Percentiles rank a stretch among this genome's conserved stretches.
These are phyloP conservation scores for Coniochaeta hoffmannii DNA, from an alignment of 2,329 filamentous ascomycete genomes.

Conservation along the genomic window DNA sequence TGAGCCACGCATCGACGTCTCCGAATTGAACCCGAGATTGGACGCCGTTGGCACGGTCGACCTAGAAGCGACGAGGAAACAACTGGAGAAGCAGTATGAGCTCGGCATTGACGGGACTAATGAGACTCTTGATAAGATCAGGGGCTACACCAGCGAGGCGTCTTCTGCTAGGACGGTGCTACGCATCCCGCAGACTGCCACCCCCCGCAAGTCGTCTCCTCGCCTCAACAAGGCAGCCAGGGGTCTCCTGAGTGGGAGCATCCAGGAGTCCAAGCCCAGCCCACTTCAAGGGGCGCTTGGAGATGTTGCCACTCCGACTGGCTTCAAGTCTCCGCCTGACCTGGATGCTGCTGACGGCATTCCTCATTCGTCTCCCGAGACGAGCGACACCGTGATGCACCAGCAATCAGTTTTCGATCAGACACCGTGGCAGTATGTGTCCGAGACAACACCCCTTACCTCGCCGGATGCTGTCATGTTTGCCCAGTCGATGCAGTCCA, in stretches of 20 bases:
- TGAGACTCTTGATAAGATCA: background rate
- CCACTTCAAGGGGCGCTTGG: background rate
- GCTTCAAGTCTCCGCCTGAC: background rate
- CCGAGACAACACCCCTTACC: background rate
- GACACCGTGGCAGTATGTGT: background rate
- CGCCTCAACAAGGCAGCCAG: background rate
- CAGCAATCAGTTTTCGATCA: background rate
- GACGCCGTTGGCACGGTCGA: background rate
- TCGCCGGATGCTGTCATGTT: background rate
- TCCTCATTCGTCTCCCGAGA: background rate
- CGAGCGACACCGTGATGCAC: background rate
- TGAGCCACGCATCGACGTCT: background rate
- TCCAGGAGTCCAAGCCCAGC: background rate
- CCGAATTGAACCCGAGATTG: background rate
- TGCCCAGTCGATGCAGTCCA: background rate
- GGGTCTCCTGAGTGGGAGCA: background rate
- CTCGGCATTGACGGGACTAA: background rate
- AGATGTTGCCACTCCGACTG: background rate
- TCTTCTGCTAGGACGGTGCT: background rate
- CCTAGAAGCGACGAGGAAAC: background rate
- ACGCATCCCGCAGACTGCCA: background rate
- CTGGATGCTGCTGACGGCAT: background rate
- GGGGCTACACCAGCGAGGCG: background rate
- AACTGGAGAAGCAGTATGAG: background rate
- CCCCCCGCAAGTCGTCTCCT: background rate